These are phyloP conservation scores for Sporothrix brunneoviolacea DNA, from an alignment of 2,329 filamentous ascomycete species.

Conservation along the genomic window DNA sequence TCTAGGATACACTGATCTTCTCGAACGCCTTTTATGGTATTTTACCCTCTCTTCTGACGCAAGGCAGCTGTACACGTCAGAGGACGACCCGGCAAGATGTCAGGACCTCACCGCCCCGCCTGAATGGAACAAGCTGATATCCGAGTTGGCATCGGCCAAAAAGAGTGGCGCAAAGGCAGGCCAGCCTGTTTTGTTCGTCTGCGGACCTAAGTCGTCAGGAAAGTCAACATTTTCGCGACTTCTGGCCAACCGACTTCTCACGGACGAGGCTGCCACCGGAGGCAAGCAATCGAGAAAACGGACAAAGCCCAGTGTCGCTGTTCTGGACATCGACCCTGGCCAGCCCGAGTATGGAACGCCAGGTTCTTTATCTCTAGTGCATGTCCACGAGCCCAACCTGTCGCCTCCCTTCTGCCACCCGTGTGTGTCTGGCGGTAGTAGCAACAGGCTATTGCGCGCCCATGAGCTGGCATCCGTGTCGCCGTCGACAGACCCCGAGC, in stretches of 20 bases:
- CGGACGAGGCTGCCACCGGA: slow-evolving; percentile 26
- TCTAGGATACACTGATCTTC: background rate
- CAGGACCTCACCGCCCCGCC: slow-evolving; percentile 51
- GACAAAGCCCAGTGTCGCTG: slow-evolving; percentile 36
- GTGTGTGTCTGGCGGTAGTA: slow-evolving; percentile 23
- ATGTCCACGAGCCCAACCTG: slow-evolving; percentile 55
- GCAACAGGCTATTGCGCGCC: slow-evolving; percentile 44
- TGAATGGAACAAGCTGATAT: slow-evolving; percentile 56
- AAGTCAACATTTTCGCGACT: slow-evolving; percentile 69
- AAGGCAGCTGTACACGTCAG: slow-evolving; percentile 45
- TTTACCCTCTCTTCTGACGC: background rate
- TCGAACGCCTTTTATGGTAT: too few relatives aligned
- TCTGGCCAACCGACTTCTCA: slow-evolving; percentile 61
- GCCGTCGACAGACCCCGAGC: slow-evolving; percentile 57
- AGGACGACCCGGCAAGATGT: slow-evolving; percentile 32
- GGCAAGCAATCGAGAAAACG: slow-evolving; percentile 16
- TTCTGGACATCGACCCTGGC: slow-evolving; percentile 72
- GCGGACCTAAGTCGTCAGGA: slow-evolving; percentile 65
- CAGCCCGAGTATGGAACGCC: slow-evolving; percentile 69
- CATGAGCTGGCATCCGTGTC: slow-evolving; percentile 62
- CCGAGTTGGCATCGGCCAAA: slow-evolving; percentile 34
- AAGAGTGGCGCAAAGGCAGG: slow-evolving; percentile 23
- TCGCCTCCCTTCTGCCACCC: slow-evolving; percentile 61
- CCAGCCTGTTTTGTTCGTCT: slow-evolving; percentile 46
- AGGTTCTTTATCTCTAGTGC: slow-evolving; percentile 62